phyloP scores from a whole-genome alignment of 768 basidiomycete genomes.

The Termitomyces sp. region DNA sequence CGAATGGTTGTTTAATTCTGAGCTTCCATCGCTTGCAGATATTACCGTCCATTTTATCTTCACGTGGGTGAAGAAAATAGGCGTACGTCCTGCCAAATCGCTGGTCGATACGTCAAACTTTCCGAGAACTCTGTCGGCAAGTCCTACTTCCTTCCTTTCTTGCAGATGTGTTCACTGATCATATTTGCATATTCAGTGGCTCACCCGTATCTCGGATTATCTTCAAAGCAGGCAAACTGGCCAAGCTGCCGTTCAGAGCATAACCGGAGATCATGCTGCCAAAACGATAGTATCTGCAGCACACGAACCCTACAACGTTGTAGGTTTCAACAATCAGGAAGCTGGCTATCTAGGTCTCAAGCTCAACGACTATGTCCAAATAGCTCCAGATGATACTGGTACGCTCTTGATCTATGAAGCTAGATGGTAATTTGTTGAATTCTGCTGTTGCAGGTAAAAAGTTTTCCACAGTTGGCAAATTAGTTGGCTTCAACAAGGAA shows the following conservation, averaged over 20 bases:
- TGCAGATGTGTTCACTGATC: not conserved
- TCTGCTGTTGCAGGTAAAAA: slow-evolving; percentile 27
- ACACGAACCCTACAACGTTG: slow-evolving; percentile 32
- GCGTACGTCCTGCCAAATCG: slow-evolving; percentile 29
- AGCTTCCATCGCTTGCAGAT: slow-evolving; percentile 48
- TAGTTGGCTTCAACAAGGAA: slow-evolving; percentile 46
- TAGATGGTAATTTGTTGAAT: not conserved
- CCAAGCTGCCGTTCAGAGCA: slow-evolving; percentile 20
- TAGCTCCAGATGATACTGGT: slow-evolving; percentile 52
- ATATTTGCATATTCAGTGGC: slow-evolving; percentile 37
- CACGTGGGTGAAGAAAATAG: slow-evolving; percentile 34
- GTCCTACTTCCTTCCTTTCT: slow-evolving; percentile 7
- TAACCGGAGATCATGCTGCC: slow-evolving; percentile 43
- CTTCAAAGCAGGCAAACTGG: slow-evolving; percentile 28
- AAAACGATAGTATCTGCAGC: slow-evolving; percentile 34
- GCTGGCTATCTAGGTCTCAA: slow-evolving; percentile 39
- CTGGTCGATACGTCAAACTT: slow-evolving; percentile 36
- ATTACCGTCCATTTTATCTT: slow-evolving; percentile 48
- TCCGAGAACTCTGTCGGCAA: slow-evolving; percentile 40
- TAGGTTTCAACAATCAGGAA: slow-evolving; percentile 47
- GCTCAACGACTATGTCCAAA: slow-evolving; percentile 32
- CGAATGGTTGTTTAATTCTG: slow-evolving; percentile 57
- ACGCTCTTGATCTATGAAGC: not conserved
- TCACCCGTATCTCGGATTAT: slow-evolving; percentile 35
- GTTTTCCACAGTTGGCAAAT: slow-evolving; percentile 44